phyloP scores from a whole-genome alignment of 805 yeast genomes.

The Yarrowia sp. region DNA sequence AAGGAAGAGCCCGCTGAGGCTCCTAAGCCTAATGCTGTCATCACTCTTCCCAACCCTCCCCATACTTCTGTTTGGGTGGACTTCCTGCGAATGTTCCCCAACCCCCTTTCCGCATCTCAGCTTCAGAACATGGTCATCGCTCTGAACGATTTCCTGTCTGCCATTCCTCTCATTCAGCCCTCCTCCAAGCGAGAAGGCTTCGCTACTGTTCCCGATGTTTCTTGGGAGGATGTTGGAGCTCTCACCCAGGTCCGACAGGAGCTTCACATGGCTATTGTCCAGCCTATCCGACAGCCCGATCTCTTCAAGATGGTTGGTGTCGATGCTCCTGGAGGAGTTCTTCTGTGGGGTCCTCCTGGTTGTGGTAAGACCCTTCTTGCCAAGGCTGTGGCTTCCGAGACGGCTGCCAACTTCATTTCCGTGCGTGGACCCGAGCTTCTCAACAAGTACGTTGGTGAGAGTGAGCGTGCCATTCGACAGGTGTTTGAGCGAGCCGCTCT shows the following conservation, averaged over 20 bases:
- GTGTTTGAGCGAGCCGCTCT: conserved; percentile 91
- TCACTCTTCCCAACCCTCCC: conserved; percentile 34
- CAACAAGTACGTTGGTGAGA: conserved; percentile 94
- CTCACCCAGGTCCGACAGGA: conserved; percentile 76
- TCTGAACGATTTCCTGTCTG: conserved; percentile 75
- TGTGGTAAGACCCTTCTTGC: conserved; percentile 97
- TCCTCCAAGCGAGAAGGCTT: conserved; percentile 98
- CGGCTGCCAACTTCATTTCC: conserved; percentile 92
- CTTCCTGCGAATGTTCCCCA: conserved; percentile 65
- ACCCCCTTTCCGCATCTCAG: conserved; percentile 73
- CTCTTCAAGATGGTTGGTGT: conserved; percentile 87
- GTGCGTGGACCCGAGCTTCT: conserved; percentile 94
- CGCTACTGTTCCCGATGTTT: conserved; percentile 96
- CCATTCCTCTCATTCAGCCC: conserved; percentile 92
- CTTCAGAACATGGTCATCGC: conserved; percentile 72
- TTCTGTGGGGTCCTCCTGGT: conserved; percentile 99
- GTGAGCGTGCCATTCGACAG: conserved; percentile 90
- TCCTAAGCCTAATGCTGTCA: neutral
- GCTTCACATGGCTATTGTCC: conserved; percentile 94
- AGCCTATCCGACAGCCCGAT: conserved; percentile 92
- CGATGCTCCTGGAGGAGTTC: conserved; percentile 93
- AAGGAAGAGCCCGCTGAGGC: conserved; percentile 31
- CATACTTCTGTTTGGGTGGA: conserved; percentile 47
- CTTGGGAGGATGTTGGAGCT: conserved; percentile 96
- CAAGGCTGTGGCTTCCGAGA: conserved; percentile 97